Conservation (phyloP, 768 basidiomycete species). For the Sporobolomyces phaffii region DNA sequence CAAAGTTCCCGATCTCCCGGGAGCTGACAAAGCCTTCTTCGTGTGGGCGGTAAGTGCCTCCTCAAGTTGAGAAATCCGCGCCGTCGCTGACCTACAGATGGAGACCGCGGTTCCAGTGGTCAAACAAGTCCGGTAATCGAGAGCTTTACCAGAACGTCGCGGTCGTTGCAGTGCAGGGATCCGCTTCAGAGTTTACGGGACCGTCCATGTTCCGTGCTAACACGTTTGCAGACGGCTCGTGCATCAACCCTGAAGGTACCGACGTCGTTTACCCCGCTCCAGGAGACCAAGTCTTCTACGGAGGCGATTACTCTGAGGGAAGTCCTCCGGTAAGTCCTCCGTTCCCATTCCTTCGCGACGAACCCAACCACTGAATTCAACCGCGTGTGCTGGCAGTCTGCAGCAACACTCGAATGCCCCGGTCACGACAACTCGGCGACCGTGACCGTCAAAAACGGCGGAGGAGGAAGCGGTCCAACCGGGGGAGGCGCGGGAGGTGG, state of each 20-base stretch:
- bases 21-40: slow-evolving; percentile 10
- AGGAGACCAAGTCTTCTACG: slow-evolving; percentile 24
- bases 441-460: slow-evolving; percentile 10
- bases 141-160: slow-evolving; percentile 27
- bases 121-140: slow-evolving; percentile 12
- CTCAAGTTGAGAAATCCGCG: no score
- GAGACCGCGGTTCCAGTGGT: no score
- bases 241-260: not conserved
- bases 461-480: not conserved
- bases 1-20: slow-evolving; percentile 25
- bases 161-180: slow-evolving; percentile 20
- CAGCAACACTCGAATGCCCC: not conserved
- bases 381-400: not conserved
- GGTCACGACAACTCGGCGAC: slow-evolving; percentile 8
- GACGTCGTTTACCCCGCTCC: slow-evolving; percentile 21
- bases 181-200: not conserved
- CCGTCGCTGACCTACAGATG: no score
- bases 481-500: not conserved
- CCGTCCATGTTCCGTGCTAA: slow-evolving; percentile 17
- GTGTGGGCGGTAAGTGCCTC: not conserved
- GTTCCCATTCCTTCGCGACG: not conserved
- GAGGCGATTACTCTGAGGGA: not conserved
- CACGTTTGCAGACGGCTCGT: slow-evolving; percentile 14
- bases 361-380: no score
- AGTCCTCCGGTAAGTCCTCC: not conserved